A percentile compares a stretch with the other conserved stretches of the same genome.
Conservation (phyloP, 495 filamentous ascomycete species). For the Penicillium flavigenum region DNA sequence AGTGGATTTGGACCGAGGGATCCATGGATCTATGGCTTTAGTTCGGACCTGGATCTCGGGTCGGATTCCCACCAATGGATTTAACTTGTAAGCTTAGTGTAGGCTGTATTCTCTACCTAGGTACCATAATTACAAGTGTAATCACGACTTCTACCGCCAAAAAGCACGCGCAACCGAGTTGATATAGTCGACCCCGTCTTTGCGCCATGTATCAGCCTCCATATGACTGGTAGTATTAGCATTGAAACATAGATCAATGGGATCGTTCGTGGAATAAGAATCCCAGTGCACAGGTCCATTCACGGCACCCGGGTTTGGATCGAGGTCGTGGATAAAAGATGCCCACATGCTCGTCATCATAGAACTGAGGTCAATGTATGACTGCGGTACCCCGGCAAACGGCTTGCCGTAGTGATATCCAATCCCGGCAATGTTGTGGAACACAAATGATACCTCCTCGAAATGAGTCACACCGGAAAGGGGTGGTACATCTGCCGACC, state of each 20-base stretch:
- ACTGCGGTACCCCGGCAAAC: slow-evolving; percentile 47
- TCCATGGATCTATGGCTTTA: not conserved
- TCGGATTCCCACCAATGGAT: not conserved
- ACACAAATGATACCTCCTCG: slow-evolving; percentile 60
- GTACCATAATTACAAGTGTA: too few relatives aligned
- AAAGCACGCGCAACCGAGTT: slow-evolving; percentile 29
- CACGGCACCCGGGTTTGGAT: slow-evolving; percentile 46
- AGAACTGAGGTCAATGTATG: slow-evolving; percentile 45
- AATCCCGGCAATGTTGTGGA: slow-evolving; percentile 53
- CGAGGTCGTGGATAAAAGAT: slow-evolving; percentile 50
- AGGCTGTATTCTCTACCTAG: too few relatives aligned
- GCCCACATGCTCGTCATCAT: slow-evolving; percentile 57
- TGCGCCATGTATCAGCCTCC: slow-evolving; percentile 51
- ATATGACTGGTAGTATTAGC: slow-evolving; percentile 49
- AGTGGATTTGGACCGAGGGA: not conserved
- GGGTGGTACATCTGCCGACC: slow-evolving; percentile 36
- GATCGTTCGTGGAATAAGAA: slow-evolving; percentile 37
- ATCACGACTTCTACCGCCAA: slow-evolving; percentile 20
- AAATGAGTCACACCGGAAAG: slow-evolving; percentile 55
- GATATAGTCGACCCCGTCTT: slow-evolving; percentile 43
- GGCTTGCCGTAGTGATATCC: slow-evolving; percentile 52
- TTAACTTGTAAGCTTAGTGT: not conserved
- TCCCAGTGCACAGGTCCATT: slow-evolving; percentile 43
- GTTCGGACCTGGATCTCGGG: not conserved
- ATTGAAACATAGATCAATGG: slow-evolving; percentile 49